phyloP scores from a whole-genome alignment of 345 rosid genomes.

The Firmiana major region DNA sequence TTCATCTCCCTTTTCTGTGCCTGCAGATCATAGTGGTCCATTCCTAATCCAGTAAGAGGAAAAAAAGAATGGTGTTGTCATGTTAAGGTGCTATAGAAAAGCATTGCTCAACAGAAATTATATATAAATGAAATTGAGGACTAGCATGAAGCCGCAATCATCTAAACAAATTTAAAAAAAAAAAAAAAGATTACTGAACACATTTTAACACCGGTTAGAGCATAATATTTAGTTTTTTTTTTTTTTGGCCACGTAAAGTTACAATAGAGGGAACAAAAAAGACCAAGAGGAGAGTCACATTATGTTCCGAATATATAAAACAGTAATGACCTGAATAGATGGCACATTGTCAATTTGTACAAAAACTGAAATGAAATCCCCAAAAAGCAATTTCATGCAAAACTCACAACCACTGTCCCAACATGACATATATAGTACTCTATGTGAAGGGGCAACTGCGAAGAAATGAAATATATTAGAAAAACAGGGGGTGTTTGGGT shows the following conservation, averaged over 20 bases:
- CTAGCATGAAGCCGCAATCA: neutral
- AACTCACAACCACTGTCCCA: neutral
- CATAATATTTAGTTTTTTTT: neutral
- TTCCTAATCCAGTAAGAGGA: constrained; percentile 32
- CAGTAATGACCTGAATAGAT: neutral
- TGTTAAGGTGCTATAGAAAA: neutral
- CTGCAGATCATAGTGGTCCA: constrained; percentile 64
- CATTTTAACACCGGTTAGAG: neutral
- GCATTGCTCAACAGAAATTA: neutral
- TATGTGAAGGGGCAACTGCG: neutral
- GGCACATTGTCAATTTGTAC: neutral
- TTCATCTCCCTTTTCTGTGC: constrained; percentile 62
- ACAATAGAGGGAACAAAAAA: neutral
- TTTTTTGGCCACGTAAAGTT: neutral
- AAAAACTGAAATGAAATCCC: neutral
- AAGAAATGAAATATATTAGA: neutral
- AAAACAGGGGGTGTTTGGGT: neutral
- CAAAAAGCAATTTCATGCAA: neutral
- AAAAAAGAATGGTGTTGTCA: constrained; percentile 4
- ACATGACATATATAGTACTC: neutral
- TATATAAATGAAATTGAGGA: neutral
- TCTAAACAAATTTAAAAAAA: neutral
- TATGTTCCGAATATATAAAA: neutral
- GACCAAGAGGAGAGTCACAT: neutral
- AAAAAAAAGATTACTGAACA: neutral